Conservation (phyloP, 257 asterid species). For the Gynochthodes officinalis region DNA sequence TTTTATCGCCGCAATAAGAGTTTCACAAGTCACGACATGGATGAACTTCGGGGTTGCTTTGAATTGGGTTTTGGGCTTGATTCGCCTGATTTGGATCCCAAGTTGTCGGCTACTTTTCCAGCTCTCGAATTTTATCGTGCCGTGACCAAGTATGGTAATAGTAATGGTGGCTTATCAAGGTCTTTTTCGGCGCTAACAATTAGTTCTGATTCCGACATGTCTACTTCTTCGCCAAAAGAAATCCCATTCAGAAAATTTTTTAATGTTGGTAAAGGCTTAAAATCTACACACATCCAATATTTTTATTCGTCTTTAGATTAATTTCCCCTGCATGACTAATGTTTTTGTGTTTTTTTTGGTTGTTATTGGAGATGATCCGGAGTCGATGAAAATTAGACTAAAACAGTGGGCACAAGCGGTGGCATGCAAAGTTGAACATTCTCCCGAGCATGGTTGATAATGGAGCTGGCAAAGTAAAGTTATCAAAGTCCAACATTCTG, state of each 20-base stretch:
- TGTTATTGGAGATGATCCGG: conserved; percentile 23
- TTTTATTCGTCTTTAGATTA: neutral
- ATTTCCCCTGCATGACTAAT: neutral
- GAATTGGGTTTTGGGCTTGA: conserved; percentile 66
- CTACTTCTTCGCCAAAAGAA: conserved; percentile 21
- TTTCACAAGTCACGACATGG: conserved; percentile 61
- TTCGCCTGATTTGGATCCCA: conserved; percentile 60
- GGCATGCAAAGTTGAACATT: conserved; percentile 55
- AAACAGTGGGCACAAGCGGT: conserved; percentile 85
- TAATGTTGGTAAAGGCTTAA: conserved; percentile 46
- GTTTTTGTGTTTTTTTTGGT: neutral
- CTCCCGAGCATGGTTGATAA: conserved; percentile 9
- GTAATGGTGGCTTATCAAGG: conserved; percentile 28
- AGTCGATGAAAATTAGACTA: conserved; percentile 50
- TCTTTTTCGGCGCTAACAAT: conserved; percentile 38
- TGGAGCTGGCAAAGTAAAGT: neutral
- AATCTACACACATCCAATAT: too few species aligned
- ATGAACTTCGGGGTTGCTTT: conserved; percentile 68
- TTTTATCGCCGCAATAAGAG: conserved; percentile 30
- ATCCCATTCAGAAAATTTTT: conserved; percentile 33
- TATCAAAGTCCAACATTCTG: too few species aligned
- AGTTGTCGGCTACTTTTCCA: conserved; percentile 50
- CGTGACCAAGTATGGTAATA: conserved; percentile 31
- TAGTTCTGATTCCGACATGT: conserved; percentile 34
- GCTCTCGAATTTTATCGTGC: conserved; percentile 62